These are phyloP conservation scores for Russula griseocarnosa DNA, from an alignment of 768 basidiomycete genomes.

Conservation along the genomic window DNA sequence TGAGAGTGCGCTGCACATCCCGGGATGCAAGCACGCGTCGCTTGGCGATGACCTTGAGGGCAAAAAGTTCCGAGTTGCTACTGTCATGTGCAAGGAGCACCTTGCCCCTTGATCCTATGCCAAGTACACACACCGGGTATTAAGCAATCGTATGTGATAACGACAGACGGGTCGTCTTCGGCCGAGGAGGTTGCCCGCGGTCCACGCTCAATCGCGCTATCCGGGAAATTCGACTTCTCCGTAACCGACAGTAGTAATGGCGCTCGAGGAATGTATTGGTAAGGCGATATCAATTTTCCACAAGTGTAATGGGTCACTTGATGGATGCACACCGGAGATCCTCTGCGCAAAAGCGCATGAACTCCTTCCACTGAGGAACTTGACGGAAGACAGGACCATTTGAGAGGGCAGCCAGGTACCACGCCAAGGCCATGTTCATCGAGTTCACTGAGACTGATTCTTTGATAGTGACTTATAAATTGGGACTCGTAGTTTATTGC, in stretches of 20 bases:
- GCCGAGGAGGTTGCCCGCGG: constrained; percentile 27
- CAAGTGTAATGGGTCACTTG: constrained; percentile 82
- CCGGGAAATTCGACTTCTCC: not conserved
- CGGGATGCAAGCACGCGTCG: constrained; percentile 94
- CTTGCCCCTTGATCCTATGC: constrained; percentile 97
- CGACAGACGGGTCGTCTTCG: constrained; percentile 68
- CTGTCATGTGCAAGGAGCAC: constrained; percentile 88
- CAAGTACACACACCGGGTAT: constrained; percentile 80
- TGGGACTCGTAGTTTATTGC: constrained; percentile 28
- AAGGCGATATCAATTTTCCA: constrained; percentile 75
- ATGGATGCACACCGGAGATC: constrained; percentile 83
- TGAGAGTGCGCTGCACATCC: constrained; percentile 92
- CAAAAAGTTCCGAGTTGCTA: constrained; percentile 65
- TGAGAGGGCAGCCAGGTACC: constrained; percentile 75
- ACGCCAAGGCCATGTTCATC: constrained; percentile 54
- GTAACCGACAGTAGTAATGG: constrained; percentile 13
- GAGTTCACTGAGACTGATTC: constrained; percentile 16
- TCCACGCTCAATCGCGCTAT: constrained; percentile 12
- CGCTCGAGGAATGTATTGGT: constrained; percentile 44
- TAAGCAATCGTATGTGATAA: constrained; percentile 43
- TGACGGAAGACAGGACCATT: constrained; percentile 61
- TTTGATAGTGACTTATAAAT: constrained; percentile 29
- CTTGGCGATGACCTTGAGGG: constrained; percentile 97
- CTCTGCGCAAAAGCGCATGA: constrained; percentile 78
- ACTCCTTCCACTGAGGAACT: constrained; percentile 77